Evolutionary conservation across 2,329 filamentous ascomycete genomes (phyloP), one percentile per base, ranked within the genome.

Genomic region (Colletotrichum graminicola): DNA sequence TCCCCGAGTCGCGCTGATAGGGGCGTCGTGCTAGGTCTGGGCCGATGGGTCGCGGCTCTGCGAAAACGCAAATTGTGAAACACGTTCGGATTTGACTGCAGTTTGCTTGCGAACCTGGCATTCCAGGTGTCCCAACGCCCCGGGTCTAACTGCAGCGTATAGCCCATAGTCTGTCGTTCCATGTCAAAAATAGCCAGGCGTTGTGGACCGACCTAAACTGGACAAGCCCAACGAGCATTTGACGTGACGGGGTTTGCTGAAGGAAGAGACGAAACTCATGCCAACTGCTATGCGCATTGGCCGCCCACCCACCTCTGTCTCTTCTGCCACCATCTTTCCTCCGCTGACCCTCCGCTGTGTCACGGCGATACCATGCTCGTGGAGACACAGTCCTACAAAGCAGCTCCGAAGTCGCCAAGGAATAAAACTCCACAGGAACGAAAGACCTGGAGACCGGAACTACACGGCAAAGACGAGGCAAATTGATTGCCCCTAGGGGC

Each of bases 161-260:
- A 43, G 6, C n/a, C 29, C 23, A 18, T 29, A 5, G n/a, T 34
- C 5, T 29, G 59, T 11, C 59, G 32, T 47, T 51, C 8, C 21
- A 26, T 51, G 45, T 12, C 47, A 32, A 21, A 51, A 39, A 47
- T 39, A 62, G 16, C 51, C n/a, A 61, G 5, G 1, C 29, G 4
- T 7, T 43, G 14, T 36, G 8, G 39, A 61, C n/a, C 6, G 39
- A 61, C n/a, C 6, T 7, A 23, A 32, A 39, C 34, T 26, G 32
- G 41, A 21, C 18, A 6, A 32, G 2, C 41, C 6, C 14, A 21
- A 59, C 11, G 16, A 12, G 26, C n/a, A 23, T 51, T 54, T 45
- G 64, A 62, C 55, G n/a, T 39, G 29, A 7, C 23, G 8, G 59
- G 61, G 47, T 70, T 56, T 70, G 47, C 67, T 29, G 49, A 62